Percentiles rank a stretch among this genome's conserved stretches.
These are phyloP conservation scores for Selaginella moellendorffii DNA, from an alignment of 75 land plant species.

Conservation along the genomic window DNA sequence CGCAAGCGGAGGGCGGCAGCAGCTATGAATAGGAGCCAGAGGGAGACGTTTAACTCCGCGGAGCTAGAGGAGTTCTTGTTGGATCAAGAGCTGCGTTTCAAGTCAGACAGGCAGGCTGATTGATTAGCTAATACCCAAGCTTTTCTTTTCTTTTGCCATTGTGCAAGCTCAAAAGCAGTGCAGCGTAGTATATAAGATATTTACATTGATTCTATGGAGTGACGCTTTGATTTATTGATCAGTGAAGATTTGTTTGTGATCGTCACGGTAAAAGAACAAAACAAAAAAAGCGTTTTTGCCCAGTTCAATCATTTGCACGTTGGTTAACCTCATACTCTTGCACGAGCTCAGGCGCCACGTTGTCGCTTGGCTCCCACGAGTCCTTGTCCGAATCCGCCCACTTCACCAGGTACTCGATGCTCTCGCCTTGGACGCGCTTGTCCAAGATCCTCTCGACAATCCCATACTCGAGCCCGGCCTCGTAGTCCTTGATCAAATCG, in stretches of 20 bases:
- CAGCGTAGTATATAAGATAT: not conserved
- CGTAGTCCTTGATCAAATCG: conserved; percentile 66
- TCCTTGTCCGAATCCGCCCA: conserved; percentile 65
- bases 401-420: conserved; percentile 61
- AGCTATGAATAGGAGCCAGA: not conserved
- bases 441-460: conserved; percentile 65
- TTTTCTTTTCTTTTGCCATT: too few species aligned
- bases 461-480: conserved; percentile 78
- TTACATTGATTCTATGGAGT: not conserved
- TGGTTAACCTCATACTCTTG: conserved; percentile 36
- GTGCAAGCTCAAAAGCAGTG: too few species aligned
- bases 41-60: not conserved
- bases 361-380: conserved; percentile 91
- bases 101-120: too few species aligned
- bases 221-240: not conserved
- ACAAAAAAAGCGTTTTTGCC: too few species aligned
- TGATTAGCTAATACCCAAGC: too few species aligned
- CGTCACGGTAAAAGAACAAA: too few species aligned
- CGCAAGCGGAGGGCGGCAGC: not conserved
- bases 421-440: conserved; percentile 33
- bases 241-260: not conserved
- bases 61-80: not conserved
- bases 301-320: not conserved
- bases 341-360: conserved; percentile 66
- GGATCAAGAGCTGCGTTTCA: not conserved